Percentiles rank a stretch among this genome's conserved stretches.
These are phyloP conservation scores for Cadophora sp. DNA, from an alignment of 2,329 filamentous ascomycete genomes.

Conservation along the genomic window DNA sequence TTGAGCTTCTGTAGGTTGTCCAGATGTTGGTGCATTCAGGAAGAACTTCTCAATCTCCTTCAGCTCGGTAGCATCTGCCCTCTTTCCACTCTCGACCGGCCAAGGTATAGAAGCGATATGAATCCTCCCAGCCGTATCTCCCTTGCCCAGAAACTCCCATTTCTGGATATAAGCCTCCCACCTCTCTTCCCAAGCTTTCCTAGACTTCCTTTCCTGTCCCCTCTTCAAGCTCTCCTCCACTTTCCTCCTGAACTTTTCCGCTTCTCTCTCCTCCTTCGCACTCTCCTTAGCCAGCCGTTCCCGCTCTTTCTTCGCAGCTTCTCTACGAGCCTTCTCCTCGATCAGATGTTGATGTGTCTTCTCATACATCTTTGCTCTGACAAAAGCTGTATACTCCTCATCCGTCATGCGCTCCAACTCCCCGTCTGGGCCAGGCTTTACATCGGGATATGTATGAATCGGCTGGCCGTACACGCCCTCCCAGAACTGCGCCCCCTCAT, in stretches of 20 bases:
- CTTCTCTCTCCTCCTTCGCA: conserved; percentile 49
- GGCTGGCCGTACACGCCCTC: conserved; percentile 96
- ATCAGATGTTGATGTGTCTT: conserved; percentile 85
- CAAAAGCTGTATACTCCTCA: conserved; percentile 88
- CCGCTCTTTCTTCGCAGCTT: conserved; percentile 59
- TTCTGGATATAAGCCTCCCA: conserved; percentile 70
- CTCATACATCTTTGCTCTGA: conserved; percentile 93
- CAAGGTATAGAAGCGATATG: conserved; percentile 60
- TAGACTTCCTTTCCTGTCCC: conserved; percentile 64
- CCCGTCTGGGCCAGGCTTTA: conserved; percentile 52
- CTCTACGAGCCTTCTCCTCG: conserved; percentile 72
- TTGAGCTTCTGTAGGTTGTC: conserved; percentile 44
- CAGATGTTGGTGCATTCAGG: conserved; percentile 52
- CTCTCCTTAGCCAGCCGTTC: conserved; percentile 48
- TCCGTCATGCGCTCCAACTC: conserved; percentile 86
- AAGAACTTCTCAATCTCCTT: conserved; percentile 69
- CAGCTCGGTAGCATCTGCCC: conserved; percentile 56
- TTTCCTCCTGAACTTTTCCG: conserved; percentile 59
- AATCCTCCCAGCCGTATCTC: conserved; percentile 49
- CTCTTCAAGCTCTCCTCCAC: conserved; percentile 73
- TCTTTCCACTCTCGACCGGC: conserved; percentile 68
- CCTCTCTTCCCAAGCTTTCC: conserved; percentile 59
- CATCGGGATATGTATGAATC: conserved; percentile 75
- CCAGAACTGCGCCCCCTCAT: conserved; percentile 96
- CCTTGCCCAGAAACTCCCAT: conserved; percentile 62